phyloP scores from a whole-genome alignment of 192 early-diverging fungal species.

The Phycomyces blakesleeanus region DNA sequence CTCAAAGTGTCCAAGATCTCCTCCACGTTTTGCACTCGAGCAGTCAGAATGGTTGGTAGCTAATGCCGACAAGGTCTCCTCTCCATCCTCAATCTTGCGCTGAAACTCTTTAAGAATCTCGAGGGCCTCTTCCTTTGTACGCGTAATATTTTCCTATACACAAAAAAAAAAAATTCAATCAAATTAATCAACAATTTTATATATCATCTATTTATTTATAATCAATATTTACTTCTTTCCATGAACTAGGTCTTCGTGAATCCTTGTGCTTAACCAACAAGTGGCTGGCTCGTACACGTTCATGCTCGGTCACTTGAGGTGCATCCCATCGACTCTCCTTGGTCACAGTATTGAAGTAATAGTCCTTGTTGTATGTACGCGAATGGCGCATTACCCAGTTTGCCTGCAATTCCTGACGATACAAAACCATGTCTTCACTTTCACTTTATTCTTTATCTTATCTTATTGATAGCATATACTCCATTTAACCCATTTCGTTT shows the following conservation, averaged over 20 bases:
- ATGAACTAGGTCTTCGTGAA: conserved; percentile 83
- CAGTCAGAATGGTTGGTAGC: conserved; percentile 86
- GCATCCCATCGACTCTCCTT: conserved; percentile 75
- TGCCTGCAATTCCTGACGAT: background rate
- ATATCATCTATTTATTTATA: background rate
- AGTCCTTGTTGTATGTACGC: conserved; percentile 55
- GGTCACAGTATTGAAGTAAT: conserved; percentile 76
- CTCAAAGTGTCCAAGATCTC: conserved; percentile 88
- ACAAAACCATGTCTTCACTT: too few species aligned
- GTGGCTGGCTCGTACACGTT: conserved; percentile 77
- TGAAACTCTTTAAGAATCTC: conserved; percentile 65
- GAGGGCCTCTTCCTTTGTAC: conserved; percentile 87
- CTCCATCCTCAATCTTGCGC: conserved; percentile 57
- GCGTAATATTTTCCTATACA: conserved; percentile 72
- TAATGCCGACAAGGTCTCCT: conserved; percentile 62
- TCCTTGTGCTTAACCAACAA: conserved; percentile 87
- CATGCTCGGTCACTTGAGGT: conserved; percentile 37
- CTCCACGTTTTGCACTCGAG: conserved; percentile 81
- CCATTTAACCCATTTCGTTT: too few species aligned
- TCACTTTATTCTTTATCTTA: too few species aligned
- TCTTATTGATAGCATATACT: too few species aligned
- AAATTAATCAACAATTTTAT: too few species aligned
- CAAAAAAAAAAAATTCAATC: too few species aligned
- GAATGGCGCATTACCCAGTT: background rate
- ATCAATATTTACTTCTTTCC: conserved; percentile 66